Percentiles rank a stretch among this genome's conserved stretches.
phyloP scores from a whole-genome alignment of 345 rosid species.

The Dipteronia sinensis region DNA sequence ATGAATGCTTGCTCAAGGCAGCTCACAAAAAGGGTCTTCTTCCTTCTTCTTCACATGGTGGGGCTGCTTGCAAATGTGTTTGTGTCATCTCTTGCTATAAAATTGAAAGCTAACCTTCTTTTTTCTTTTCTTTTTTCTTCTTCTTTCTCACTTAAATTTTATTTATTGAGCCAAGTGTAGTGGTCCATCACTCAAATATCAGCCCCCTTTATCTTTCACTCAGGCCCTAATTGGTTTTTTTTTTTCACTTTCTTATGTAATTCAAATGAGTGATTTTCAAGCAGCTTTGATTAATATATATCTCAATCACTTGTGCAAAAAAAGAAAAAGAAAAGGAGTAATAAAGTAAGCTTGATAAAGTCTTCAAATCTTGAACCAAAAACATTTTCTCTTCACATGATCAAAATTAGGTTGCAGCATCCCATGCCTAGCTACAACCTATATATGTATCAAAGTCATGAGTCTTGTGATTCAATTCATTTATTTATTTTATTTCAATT shows the following conservation, averaged over 20 bases:
- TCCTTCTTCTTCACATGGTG: slow-evolving; percentile 38
- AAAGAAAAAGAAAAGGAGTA: not conserved
- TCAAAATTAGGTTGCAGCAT: not conserved
- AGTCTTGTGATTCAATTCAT: too few relatives aligned
- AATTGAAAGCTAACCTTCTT: slow-evolving; percentile 26
- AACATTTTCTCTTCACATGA: not conserved
- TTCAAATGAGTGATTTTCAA: not conserved
- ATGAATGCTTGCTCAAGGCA: slow-evolving; percentile 40
- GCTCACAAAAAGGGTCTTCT: slow-evolving; percentile 14
- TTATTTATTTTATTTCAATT: too few relatives aligned
- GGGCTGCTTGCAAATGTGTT: slow-evolving; percentile 11
- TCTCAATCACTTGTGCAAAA: not conserved
- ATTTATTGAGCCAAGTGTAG: slow-evolving; percentile 18
- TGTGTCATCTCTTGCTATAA: slow-evolving; percentile 17
- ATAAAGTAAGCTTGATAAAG: not conserved
- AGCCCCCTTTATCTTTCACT: slow-evolving; percentile 8
- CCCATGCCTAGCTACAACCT: not conserved
- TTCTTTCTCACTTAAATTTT: slow-evolving; percentile 21
- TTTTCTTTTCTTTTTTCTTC: not conserved
- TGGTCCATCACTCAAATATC: slow-evolving; percentile 32
- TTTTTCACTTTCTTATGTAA: too few relatives aligned
- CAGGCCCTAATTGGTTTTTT: not conserved
- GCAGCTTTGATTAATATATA: not conserved
- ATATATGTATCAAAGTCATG: not conserved
- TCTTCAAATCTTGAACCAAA: slow-evolving; percentile 10